A percentile compares a stretch with the other conserved stretches of the same genome.
Evolutionary conservation across 768 basidiomycete species (phyloP).

Genomic region (Suillus plorans): DNA sequence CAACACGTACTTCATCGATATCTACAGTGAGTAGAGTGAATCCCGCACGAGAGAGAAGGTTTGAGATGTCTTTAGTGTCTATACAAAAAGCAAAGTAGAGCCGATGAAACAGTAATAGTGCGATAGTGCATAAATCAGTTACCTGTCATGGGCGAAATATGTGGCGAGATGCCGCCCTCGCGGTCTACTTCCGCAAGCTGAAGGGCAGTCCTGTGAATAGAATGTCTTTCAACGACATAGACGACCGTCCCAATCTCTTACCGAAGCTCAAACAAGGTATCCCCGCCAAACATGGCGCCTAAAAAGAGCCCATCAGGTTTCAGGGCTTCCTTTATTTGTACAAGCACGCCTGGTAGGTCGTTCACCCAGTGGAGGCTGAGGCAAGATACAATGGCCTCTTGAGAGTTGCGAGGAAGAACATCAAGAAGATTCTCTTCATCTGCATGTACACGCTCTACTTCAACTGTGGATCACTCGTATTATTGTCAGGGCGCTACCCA

Average conservation of each 20-base stretch:
- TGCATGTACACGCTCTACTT: conserved; percentile 70
- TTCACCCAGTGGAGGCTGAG: conserved; percentile 96
- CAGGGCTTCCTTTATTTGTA: conserved; percentile 84
- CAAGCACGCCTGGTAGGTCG: conserved; percentile 86
- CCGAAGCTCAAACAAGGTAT: conserved; percentile 93
- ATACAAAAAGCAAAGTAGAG: conserved; percentile 1
- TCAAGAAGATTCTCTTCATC: conserved; percentile 84
- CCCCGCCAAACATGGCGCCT: conserved; percentile 93
- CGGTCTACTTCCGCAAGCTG: conserved; percentile 94
- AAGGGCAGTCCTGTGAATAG: conserved; percentile 67
- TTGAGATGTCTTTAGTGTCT: conserved; percentile 94
- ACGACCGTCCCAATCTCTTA: conserved; percentile 23
- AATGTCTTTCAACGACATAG: background rate
- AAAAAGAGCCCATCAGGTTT: conserved; percentile 93
- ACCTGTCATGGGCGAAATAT: conserved; percentile 98
- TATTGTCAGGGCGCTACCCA: background rate
- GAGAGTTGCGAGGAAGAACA: conserved; percentile 64
- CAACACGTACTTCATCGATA: conserved; percentile 86
- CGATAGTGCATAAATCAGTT: conserved; percentile 4
- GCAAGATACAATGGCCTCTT: conserved; percentile 91
- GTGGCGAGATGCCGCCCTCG: conserved; percentile 95
- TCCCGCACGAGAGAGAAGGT: conserved; percentile 88
- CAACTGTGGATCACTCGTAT: conserved; percentile 47
- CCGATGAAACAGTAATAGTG: conserved; percentile 3
- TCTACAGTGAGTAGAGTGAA: conserved; percentile 95